phyloP scores from a whole-genome alignment of 176 grass and related monocot genomes.

The Ananas comosus region DNA sequence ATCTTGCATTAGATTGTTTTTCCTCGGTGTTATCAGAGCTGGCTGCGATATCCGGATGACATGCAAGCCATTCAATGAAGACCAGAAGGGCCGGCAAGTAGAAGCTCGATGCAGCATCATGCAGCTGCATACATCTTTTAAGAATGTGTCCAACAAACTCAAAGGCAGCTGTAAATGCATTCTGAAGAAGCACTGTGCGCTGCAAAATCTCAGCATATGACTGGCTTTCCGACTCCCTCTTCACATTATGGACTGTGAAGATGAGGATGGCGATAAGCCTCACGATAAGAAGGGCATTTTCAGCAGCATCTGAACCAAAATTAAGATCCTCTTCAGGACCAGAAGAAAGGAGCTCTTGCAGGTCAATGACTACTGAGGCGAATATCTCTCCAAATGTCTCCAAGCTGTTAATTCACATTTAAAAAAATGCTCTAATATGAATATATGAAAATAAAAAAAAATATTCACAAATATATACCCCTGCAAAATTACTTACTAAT shows the following conservation, averaged over 20 bases:
- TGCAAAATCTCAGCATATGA: conserved; percentile 82
- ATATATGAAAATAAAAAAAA: too few relatives aligned
- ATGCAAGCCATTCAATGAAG: conserved; percentile 85
- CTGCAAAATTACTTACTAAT: too few relatives aligned
- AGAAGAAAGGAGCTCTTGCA: conserved; percentile 72
- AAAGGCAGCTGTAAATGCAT: conserved; percentile 69
- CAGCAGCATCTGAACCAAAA: conserved; percentile 55
- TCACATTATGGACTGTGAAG: conserved; percentile 88
- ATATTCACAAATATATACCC: too few relatives aligned
- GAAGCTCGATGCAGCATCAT: conserved; percentile 64
- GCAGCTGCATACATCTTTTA: conserved; percentile 53
- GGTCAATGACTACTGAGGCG: conserved; percentile 40
- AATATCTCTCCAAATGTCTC: conserved; percentile 83
- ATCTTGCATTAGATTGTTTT: conserved; percentile 48
- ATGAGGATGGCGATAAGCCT: conserved; percentile 64
- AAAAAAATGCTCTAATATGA: neutral
- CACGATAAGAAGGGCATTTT: conserved; percentile 60
- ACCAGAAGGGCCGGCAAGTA: conserved; percentile 69
- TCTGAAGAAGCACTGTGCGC: conserved; percentile 60
- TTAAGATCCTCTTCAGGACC: conserved; percentile 64
- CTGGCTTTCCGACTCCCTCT: conserved; percentile 52
- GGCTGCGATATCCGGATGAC: conserved; percentile 53
- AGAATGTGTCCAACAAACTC: conserved; percentile 69
- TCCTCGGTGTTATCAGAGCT: conserved; percentile 44
- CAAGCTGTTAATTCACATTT: conserved; percentile 39